Conservation (phyloP, 2,329 filamentous ascomycete genomes). For the Thyridium curvatum region DNA sequence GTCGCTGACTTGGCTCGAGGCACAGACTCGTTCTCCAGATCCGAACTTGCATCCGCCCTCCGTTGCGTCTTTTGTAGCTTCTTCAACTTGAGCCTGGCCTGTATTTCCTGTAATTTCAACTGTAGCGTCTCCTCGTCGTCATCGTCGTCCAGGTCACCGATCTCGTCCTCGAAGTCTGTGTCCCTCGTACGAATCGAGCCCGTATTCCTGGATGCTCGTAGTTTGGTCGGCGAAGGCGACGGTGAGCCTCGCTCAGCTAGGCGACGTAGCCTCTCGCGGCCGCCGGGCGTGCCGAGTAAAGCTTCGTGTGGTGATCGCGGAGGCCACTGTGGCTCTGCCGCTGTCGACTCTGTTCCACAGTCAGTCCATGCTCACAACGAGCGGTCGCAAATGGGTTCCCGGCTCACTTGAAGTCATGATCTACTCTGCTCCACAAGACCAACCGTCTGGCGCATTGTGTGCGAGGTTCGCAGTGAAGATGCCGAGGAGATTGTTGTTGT, state of each 20-base stretch:
- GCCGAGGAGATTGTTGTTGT: no score
- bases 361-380: no score
- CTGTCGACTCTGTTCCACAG: slow-evolving; percentile 13
- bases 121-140: slow-evolving; percentile 88
- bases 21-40: neutral
- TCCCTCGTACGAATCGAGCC: slow-evolving; percentile 13
- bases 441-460: no score
- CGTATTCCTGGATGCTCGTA: slow-evolving; percentile 32
- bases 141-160: slow-evolving; percentile 43
- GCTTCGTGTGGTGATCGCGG: slow-evolving; percentile 61
- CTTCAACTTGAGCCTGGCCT: slow-evolving; percentile 82
- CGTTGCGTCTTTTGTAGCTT: slow-evolving; percentile 58
- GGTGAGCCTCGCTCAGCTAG: slow-evolving; percentile 61
- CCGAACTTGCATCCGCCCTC: slow-evolving; percentile 9
- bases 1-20: neutral
- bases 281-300: slow-evolving; percentile 65
- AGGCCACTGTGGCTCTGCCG: slow-evolving; percentile 49
- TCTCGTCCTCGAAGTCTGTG: slow-evolving; percentile 6
- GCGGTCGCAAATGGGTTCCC: no score
- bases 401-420: slow-evolving; percentile 5
- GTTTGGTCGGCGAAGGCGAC: slow-evolving; percentile 59
- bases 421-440: no score
- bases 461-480: no score
- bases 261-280: slow-evolving; percentile 67
- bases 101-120: slow-evolving; percentile 79